These are phyloP conservation scores for Nicotiana rustica DNA, from an alignment of 305 asterid species.

Conservation along the genomic window DNA sequence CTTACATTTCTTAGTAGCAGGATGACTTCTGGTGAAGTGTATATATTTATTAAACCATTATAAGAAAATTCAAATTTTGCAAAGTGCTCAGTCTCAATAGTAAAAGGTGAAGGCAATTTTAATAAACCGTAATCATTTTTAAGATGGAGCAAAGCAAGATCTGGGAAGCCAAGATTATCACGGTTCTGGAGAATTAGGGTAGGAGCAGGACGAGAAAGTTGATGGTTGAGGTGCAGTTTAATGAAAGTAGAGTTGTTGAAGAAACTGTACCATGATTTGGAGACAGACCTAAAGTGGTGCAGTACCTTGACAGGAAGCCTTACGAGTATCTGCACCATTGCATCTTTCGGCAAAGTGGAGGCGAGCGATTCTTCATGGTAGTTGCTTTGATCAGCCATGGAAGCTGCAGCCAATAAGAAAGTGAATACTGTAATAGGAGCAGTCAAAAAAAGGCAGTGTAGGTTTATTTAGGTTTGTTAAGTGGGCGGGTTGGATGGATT, in stretches of 20 bases:
- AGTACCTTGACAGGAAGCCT: neutral
- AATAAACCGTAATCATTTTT: too few species aligned
- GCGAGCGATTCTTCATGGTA: neutral
- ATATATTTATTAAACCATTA: neutral
- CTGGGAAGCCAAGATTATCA: neutral
- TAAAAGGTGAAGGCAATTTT: neutral
- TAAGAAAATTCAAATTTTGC: neutral
- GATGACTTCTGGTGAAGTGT: neutral
- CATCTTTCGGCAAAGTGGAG: neutral
- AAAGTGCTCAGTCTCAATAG: neutral
- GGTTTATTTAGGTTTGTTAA: too few species aligned
- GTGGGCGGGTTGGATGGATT: too few species aligned
- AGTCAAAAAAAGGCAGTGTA: too few species aligned
- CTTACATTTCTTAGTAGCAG: neutral
- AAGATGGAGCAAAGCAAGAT: constrained; percentile 8
- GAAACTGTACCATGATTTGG: constrained; percentile 26
- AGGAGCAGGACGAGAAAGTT: neutral
- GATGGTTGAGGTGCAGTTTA: neutral
- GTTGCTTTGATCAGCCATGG: neutral
- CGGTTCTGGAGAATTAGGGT: neutral
- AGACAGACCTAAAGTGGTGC: neutral
- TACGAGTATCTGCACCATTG: neutral
- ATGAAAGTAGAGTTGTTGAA: neutral
- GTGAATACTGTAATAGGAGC: too few species aligned
- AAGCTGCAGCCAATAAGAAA: neutral